Conservation (phyloP, 1,139 yeast species). For the Pichia cactophila region DNA sequence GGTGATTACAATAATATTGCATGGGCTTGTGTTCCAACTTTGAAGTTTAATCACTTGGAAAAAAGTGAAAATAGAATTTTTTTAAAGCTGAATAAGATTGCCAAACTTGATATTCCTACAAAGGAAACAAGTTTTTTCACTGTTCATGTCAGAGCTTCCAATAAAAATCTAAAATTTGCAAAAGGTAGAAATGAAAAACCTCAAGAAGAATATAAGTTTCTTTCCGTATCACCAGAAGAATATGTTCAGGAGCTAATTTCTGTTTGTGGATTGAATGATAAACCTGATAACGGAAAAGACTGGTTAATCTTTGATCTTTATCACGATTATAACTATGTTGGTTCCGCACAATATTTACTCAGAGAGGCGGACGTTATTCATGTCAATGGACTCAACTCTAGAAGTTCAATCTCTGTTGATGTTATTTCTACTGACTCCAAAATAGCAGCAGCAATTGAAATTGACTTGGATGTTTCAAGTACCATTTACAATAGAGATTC, state of each 20-base stretch:
- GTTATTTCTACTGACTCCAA: constrained; percentile 21
- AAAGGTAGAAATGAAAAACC: constrained; percentile 62
- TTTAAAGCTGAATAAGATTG: constrained; percentile 47
- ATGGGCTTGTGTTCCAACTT: constrained; percentile 54
- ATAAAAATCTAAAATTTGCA: constrained; percentile 46
- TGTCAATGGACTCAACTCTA: constrained; percentile 19
- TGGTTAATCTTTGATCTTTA: constrained; percentile 51
- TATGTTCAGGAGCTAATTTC: constrained; percentile 24
- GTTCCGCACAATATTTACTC: constrained; percentile 38
- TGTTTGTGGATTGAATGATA: constrained; percentile 41
- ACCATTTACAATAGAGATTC: constrained; percentile 55
- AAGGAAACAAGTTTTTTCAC: constrained; percentile 27
- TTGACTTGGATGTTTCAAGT: constrained; percentile 65
- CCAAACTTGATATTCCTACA: constrained; percentile 32
- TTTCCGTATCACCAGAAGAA: constrained; percentile 72
- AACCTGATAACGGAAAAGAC: constrained; percentile 32
- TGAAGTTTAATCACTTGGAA: constrained; percentile 56
- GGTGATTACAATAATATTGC: constrained; percentile 27
- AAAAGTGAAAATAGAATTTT: constrained; percentile 55
- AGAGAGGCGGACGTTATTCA: constrained; percentile 26
- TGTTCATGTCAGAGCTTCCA: constrained; percentile 35
- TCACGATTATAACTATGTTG: constrained; percentile 55
- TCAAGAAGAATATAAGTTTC: constrained; percentile 57
- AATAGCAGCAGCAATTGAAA: constrained; percentile 45
- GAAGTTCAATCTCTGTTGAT: constrained; percentile 23